A percentile compares a stretch with the other conserved stretches of the same genome.
phyloP scores from a whole-genome alignment of 257 asterid genomes.

The Penstemon barbatus region DNA sequence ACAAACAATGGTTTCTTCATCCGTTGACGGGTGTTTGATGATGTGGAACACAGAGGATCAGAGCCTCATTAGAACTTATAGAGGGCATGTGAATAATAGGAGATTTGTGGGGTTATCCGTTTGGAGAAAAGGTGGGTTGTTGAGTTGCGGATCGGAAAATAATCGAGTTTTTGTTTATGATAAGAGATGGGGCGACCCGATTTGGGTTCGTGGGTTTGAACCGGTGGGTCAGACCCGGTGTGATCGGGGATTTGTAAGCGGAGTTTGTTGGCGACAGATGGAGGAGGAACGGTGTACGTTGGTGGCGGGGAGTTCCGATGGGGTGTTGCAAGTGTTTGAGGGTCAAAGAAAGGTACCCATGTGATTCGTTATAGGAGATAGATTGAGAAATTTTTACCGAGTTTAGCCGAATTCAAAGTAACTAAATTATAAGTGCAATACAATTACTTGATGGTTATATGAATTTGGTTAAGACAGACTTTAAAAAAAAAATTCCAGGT shows the following conservation, averaged over 20 bases:
- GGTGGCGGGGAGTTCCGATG: conserved; percentile 86
- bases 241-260: conserved; percentile 54
- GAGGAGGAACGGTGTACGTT: conserved; percentile 66
- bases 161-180: conserved; percentile 80
- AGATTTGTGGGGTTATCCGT: conserved; percentile 85
- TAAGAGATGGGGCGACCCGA: conserved; percentile 77
- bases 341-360: conserved; percentile 35
- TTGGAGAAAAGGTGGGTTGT: conserved; percentile 71
- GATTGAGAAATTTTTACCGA: no score
- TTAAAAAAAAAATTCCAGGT: background rate
- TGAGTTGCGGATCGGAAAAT: conserved; percentile 86
- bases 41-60: conserved; percentile 60
- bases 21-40: conserved; percentile 68
- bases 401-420: background rate
- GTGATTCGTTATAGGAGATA: background rate
- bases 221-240: conserved; percentile 17
- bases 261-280: conserved; percentile 81
- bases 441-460: background rate
- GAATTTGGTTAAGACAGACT: no score
- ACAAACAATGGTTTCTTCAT: conserved; percentile 56
- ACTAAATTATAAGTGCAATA: background rate
- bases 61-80: conserved; percentile 47
- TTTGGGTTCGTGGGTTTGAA: conserved; percentile 64
- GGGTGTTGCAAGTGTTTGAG: conserved; percentile 67
- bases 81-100: conserved; percentile 65